Base-by-base conservation (phyloP, 371 early-diverging fungal species). In the Mucor piriformis region DNA sequence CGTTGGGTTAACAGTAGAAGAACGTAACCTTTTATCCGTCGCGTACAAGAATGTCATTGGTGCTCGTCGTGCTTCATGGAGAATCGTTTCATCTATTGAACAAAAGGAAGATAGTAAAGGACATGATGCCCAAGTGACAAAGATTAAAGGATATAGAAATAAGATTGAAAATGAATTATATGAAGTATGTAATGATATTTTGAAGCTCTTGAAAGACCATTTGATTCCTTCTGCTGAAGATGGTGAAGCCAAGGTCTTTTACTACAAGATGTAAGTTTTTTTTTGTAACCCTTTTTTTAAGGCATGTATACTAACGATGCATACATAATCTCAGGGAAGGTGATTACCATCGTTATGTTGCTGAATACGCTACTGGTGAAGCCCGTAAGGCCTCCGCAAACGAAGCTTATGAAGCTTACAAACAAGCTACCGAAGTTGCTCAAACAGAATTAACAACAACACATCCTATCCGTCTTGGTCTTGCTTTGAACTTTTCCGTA, bases 1-100 rank as follows among this genome's bases (percentile, higher is more conserved):
- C 55, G 70, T 65, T 37, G 94, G 92, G 72, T 84, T 99, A 57
- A 87, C 92, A 37, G 93, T 97, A 54, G 96, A 97, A 83, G 98
- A 97, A 79, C 94, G 99, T 66, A 99, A 99, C 85, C 86, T 97
- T 50, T 88, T 99, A 44, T 97, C 97, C n/a, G 97, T 99, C 59
- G 99, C 99, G 53, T 99, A 96, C 89, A 99, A 99, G 88, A 99
- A 99, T 83, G 95, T 99, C 50, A 99, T 98, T 70, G 98, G 99
- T 70, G 93, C 96, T 57, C 96, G 98, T 70, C 95, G 99, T 84
- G 96, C 98, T 37, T 96, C 97, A 34, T 99, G 99, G 99, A 87
- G 99, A 81, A 98, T 99, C 69, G 93, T 99, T 27, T 65, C 65
- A 94, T 96, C 98, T 52, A 97, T 98, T 67, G 97, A 96, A 81